Conservation (phyloP, 495 filamentous ascomycete species). For the Barbatosphaeria neglecta region DNA sequence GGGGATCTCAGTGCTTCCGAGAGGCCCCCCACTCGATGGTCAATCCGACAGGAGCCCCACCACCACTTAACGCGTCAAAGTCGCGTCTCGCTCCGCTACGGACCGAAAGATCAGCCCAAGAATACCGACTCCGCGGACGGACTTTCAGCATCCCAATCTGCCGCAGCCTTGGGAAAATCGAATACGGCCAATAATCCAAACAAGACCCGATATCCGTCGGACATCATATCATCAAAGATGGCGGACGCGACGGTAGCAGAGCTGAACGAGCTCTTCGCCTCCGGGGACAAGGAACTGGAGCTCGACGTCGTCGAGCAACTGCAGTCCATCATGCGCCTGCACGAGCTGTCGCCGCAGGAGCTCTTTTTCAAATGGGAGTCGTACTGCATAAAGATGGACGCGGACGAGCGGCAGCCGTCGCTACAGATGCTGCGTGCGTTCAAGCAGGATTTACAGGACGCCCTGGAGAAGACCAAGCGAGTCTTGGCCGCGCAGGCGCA, state of each 20-base stretch:
- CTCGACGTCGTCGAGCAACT: slow-evolving; percentile 69
- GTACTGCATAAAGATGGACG: slow-evolving; percentile 82
- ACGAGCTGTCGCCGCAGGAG: slow-evolving; percentile 65
- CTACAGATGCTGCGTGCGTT: slow-evolving; percentile 59
- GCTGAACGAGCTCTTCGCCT: slow-evolving; percentile 58
- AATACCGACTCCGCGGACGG: no score
- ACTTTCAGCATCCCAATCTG: neutral
- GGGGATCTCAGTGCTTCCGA: no score
- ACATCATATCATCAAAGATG: slow-evolving; percentile 33
- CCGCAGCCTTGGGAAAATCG: neutral
- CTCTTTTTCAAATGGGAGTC: slow-evolving; percentile 97
- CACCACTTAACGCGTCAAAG: slow-evolving; percentile 1
- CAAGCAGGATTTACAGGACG: slow-evolving; percentile 77
- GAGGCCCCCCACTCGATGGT: no score
- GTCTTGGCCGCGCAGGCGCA: slow-evolving; percentile 30
- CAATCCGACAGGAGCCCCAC: no score
- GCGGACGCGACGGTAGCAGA: slow-evolving; percentile 39
- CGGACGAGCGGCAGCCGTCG: slow-evolving; percentile 59
- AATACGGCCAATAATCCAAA: neutral
- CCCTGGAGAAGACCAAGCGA: slow-evolving; percentile 56
- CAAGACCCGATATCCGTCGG: neutral
- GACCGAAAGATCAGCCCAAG: no score
- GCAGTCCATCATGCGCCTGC: slow-evolving; percentile 70
- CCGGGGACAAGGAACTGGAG: slow-evolving; percentile 39
- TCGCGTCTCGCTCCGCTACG: slow-evolving; percentile 1